Conservation (phyloP, 306 rosid genomes). For the Corylus heterophylla region DNA sequence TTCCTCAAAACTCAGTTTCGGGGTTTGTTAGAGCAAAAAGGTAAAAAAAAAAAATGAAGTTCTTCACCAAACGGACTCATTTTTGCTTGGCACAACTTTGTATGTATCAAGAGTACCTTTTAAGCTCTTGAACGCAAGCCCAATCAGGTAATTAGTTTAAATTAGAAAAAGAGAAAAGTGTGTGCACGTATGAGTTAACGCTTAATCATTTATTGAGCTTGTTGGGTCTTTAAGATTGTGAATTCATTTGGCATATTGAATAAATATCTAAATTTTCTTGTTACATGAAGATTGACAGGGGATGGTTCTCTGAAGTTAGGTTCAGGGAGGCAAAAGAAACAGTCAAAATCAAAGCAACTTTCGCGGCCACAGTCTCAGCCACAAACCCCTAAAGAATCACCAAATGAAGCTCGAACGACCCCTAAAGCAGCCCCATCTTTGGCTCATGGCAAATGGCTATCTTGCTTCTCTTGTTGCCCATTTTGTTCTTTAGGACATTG, state of each 20-base stretch:
- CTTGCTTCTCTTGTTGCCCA: conserved; percentile 59
- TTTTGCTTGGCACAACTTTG: too few species aligned
- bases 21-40: too few species aligned
- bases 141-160: too few species aligned
- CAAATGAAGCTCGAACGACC: conserved; percentile 16
- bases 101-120: too few species aligned
- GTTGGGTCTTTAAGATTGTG: background rate
- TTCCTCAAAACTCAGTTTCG: too few species aligned
- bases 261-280: background rate
- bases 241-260: background rate
- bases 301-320: conserved; percentile 31
- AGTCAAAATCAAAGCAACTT: background rate
- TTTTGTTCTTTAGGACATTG: conserved; percentile 27
- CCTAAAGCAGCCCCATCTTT: conserved; percentile 15
- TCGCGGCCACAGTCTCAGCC: background rate
- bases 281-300: conserved; percentile 49
- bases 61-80: too few species aligned
- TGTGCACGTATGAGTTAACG: background rate
- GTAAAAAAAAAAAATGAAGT: too few species aligned
- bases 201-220: background rate
- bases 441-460: conserved; percentile 35
- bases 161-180: background rate
- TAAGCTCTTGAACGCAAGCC: too few species aligned
- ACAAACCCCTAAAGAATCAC: conserved; percentile 23
- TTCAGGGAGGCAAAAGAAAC: conserved; percentile 26